These are phyloP conservation scores for Puccinellia tenuiflora DNA, from an alignment of 176 grass and related monocot species.

Conservation along the genomic window DNA sequence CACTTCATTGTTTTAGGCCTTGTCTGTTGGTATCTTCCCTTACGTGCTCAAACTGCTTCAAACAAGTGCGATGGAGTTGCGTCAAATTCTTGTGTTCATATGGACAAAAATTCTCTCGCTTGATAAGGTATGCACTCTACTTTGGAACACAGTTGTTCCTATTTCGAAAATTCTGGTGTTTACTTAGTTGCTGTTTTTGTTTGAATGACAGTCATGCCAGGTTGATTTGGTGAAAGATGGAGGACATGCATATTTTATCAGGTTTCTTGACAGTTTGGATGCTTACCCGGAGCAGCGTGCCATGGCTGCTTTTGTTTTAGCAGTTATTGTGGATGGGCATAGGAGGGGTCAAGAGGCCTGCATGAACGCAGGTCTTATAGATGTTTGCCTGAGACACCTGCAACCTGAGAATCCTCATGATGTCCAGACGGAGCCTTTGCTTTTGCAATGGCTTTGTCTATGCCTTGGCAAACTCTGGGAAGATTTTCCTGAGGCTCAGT, in stretches of 20 bases:
- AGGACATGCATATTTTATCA: slow-evolving; percentile 90
- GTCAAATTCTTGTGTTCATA: slow-evolving; percentile 98
- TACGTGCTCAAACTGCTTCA: slow-evolving; percentile 94
- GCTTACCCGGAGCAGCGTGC: slow-evolving; percentile 91
- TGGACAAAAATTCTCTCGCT: slow-evolving; percentile 99
- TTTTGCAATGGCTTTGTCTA: slow-evolving; percentile 97
- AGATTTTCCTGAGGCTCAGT: slow-evolving; percentile 80
- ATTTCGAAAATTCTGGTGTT: slow-evolving; percentile 10
- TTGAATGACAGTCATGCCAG: slow-evolving; percentile 77
- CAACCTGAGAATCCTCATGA: slow-evolving; percentile 58
- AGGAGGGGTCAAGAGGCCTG: slow-evolving; percentile 86
- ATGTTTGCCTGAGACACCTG: slow-evolving; percentile 83
- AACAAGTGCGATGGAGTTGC: slow-evolving; percentile 86
- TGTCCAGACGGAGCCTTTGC: slow-evolving; percentile 71
- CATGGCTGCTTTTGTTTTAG: slow-evolving; percentile 96
- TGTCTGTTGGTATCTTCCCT: slow-evolving; percentile 98
- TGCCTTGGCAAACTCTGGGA: slow-evolving; percentile 98
- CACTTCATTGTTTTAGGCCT: slow-evolving; percentile 50
- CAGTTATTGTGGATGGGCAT: slow-evolving; percentile 91
- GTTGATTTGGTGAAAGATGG: slow-evolving; percentile 97
- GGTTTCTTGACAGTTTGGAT: slow-evolving; percentile 90
- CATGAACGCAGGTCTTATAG: slow-evolving; percentile 60
- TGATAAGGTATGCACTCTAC: slow-evolving; percentile 58
- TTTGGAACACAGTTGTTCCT: background rate
- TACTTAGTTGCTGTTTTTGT: background rate